phyloP scores from a whole-genome alignment of 225 moss, liverwort and hornwort genomes.

The Anthoceros angustus region DNA sequence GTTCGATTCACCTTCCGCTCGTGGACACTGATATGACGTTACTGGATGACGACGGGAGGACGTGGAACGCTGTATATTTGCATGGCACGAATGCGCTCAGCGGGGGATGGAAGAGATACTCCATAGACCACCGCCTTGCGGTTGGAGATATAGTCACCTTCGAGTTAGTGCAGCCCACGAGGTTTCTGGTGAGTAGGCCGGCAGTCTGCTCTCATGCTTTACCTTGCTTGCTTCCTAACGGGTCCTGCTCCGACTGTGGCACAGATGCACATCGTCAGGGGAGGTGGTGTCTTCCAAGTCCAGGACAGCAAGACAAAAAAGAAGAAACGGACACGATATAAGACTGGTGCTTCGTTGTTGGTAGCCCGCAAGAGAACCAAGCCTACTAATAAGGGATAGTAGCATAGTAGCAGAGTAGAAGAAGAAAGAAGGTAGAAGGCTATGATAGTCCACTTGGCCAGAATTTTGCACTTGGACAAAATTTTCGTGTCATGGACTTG shows the following conservation, averaged over 20 bases:
- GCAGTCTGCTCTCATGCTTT: background rate
- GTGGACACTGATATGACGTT: constrained; percentile 16
- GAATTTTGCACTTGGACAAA: no score
- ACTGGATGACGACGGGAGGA: constrained; percentile 23
- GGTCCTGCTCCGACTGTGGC: background rate
- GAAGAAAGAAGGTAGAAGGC: no score
- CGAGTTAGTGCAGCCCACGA: constrained; percentile 19
- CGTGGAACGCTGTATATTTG: constrained; percentile 29
- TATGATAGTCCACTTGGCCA: no score
- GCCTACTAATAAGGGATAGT: no score
- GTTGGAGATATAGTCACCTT: constrained; percentile 29
- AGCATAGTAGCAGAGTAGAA: no score
- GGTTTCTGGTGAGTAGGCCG: constrained; percentile 16
- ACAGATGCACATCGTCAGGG: background rate
- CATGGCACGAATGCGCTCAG: constrained; percentile 25
- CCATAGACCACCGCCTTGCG: constrained; percentile 21
- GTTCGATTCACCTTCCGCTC: constrained; percentile 11
- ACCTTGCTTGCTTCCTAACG: background rate
- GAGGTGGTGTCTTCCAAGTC: background rate
- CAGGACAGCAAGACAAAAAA: background rate
- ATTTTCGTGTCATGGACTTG: no score
- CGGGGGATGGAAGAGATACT: constrained; percentile 35
- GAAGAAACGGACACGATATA: background rate
- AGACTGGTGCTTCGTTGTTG: background rate
- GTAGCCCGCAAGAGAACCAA: no score